A percentile compares a stretch with the other conserved stretches of the same genome.
Conservation (phyloP, 2,329 filamentous ascomycete species). For the Neonectria hederae region DNA sequence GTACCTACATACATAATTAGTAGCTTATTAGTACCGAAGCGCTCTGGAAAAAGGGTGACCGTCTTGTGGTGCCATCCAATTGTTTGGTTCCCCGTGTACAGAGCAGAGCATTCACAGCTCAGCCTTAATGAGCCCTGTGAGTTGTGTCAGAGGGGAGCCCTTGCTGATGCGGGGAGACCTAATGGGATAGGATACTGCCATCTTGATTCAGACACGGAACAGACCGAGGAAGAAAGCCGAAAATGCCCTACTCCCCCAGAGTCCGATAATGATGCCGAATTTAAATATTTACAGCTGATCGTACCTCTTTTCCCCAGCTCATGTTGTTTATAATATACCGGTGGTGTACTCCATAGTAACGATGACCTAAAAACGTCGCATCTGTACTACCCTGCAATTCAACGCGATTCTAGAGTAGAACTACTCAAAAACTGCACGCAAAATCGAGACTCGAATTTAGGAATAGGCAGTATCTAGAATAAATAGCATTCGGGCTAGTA, state of each 20-base stretch:
- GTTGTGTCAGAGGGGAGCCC: background rate
- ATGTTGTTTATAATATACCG: background rate
- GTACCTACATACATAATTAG: no score
- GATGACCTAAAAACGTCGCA: no score
- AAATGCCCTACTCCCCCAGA: no score
- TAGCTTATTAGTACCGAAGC: background rate
- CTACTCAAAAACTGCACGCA: background rate
- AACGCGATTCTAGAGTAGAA: background rate
- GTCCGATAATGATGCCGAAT: no score
- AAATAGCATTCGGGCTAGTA: background rate
- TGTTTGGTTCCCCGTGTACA: background rate
- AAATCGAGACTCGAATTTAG: background rate
- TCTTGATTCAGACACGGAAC: background rate
- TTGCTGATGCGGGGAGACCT: background rate
- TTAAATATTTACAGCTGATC: no score
- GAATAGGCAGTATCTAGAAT: background rate
- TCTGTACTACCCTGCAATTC: background rate
- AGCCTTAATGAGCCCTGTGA: background rate
- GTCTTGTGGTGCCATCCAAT: slow-evolving; percentile 10
- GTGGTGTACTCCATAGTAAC: background rate
- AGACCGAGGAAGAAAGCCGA: background rate
- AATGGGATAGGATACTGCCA: background rate
- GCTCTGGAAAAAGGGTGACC: background rate
- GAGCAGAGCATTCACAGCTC: background rate
- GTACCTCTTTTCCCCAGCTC: no score